A percentile compares a stretch with the other conserved stretches of the same genome.
Evolutionary conservation across 1,284 basidiomycete genomes (phyloP).

Genomic region (Thelephora terrestris): DNA sequence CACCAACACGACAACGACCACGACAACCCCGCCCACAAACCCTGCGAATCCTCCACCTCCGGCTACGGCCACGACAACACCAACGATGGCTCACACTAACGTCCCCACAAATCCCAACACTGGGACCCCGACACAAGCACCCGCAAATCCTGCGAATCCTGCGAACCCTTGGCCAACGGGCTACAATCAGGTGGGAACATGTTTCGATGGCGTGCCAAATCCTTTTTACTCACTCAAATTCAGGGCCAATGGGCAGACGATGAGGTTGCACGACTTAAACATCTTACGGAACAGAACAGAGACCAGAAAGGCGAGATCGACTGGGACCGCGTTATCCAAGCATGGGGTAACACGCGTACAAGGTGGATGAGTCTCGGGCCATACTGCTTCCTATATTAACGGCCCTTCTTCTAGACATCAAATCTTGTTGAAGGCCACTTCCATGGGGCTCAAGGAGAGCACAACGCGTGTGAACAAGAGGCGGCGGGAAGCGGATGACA

Average conservation of each 20-base stretch:
- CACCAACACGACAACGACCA: constrained; percentile 7
- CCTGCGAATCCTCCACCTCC: constrained; percentile 17
- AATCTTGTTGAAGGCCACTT: constrained; percentile 66
- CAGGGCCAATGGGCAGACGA: constrained; percentile 68
- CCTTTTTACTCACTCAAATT: constrained; percentile 20
- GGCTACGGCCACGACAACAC: background rate
- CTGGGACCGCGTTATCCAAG: constrained; percentile 64
- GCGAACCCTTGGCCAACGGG: background rate
- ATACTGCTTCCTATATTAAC: constrained; percentile 1
- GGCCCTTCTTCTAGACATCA: constrained; percentile 38
- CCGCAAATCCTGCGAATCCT: background rate
- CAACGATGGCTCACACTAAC: constrained; percentile 2
- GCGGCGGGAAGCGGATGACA: constrained; percentile 36
- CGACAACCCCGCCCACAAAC: constrained; percentile 11
- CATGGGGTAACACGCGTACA: constrained; percentile 63
- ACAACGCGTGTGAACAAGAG: constrained; percentile 56
- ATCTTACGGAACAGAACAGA: constrained; percentile 55
- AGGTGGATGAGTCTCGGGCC: constrained; percentile 32
- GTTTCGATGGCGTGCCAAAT: background rate
- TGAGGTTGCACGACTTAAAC: constrained; percentile 56
- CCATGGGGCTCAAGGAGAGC: constrained; percentile 64
- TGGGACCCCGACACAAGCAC: constrained; percentile 7
- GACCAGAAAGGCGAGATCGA: constrained; percentile 48
- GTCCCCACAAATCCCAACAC: constrained; percentile 9
- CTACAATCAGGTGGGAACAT: background rate